A percentile compares a stretch with the other conserved stretches of the same genome.
These are phyloP conservation scores for Russula compacta DNA, from an alignment of 768 basidiomycete species.

Conservation along the genomic window DNA sequence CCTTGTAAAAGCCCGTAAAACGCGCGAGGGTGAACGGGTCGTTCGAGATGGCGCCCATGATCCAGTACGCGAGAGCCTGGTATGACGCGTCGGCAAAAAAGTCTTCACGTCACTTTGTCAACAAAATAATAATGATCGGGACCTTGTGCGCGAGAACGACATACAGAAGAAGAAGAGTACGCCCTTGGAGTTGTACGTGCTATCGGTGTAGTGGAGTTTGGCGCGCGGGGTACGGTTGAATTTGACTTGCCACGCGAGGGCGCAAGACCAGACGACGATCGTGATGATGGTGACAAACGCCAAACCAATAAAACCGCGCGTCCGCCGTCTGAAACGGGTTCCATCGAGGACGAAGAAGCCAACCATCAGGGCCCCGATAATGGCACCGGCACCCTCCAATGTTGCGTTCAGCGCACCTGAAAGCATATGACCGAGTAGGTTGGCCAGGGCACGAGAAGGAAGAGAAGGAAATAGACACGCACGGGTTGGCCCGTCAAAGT, in stretches of 20 bases:
- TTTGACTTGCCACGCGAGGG: constrained; percentile 33
- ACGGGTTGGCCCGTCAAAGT: constrained; percentile 37
- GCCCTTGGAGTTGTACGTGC: constrained; percentile 28
- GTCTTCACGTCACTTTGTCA: constrained; percentile 22
- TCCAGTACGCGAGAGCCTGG: constrained; percentile 33
- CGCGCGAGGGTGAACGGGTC: constrained; percentile 38
- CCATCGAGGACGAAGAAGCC: constrained; percentile 34
- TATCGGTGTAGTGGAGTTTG: constrained; percentile 29
- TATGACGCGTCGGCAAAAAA: constrained; percentile 32
- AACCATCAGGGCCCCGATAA: constrained; percentile 35
- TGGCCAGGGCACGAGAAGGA: background rate
- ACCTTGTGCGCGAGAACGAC: constrained; percentile 14
- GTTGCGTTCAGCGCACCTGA: constrained; percentile 31
- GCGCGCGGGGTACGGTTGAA: constrained; percentile 25
- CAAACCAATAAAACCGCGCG: constrained; percentile 33
- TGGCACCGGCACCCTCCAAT: constrained; percentile 33
- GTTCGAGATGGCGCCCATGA: constrained; percentile 37
- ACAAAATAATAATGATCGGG: too few relatives aligned
- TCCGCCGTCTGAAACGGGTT: constrained; percentile 28
- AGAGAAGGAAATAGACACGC: background rate
- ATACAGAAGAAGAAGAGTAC: constrained; percentile 34
- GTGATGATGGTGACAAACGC: constrained; percentile 27
- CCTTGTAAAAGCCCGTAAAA: constrained; percentile 38
- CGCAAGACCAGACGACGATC: constrained; percentile 32
- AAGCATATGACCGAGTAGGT: background rate